Conservation (phyloP, 495 filamentous ascomycete species). For the Aspergillus wentii region DNA sequence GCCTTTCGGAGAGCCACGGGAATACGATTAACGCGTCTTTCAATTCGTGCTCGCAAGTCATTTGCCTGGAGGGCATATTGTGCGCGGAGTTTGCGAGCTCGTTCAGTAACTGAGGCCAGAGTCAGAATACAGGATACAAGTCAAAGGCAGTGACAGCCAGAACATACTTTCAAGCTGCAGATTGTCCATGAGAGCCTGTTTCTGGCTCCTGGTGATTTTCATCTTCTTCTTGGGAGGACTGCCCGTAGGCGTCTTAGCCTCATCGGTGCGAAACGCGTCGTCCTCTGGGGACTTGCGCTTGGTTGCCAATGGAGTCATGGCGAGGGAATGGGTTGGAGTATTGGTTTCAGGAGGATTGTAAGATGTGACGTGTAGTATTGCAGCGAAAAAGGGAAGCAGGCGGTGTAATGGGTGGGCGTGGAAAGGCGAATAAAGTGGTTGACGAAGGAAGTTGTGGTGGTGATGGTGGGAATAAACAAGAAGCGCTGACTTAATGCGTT, state of each 20-base stretch:
- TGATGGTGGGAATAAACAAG: constrained; percentile 19
- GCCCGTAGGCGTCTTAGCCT: constrained; percentile 41
- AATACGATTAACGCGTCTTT: constrained; percentile 92
- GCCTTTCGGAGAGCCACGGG: constrained; percentile 71
- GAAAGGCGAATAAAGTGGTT: constrained; percentile 1
- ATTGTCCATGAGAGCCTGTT: constrained; percentile 88
- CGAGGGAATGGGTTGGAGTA: neutral
- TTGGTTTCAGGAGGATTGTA: neutral
- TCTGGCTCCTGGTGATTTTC: constrained; percentile 70
- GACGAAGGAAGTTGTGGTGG: constrained; percentile 9
- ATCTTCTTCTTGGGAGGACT: constrained; percentile 59
- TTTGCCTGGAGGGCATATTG: constrained; percentile 86
- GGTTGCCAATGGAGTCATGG: constrained; percentile 50
- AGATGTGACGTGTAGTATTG: neutral
- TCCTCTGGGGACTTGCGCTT: constrained; percentile 58
- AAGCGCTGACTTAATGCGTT: constrained; percentile 23
- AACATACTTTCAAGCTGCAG: constrained; percentile 82
- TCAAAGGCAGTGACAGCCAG: neutral
- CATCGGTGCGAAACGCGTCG: constrained; percentile 24
- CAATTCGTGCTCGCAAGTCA: constrained; percentile 77
- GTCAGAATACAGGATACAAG: no score
- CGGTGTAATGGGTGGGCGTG: neutral
- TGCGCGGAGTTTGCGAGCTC: constrained; percentile 83
- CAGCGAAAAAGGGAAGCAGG: neutral
- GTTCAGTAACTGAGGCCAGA: constrained; percentile 88